phyloP scores from a whole-genome alignment of 495 filamentous ascomycete species.

The Neurospora pannonica region DNA sequence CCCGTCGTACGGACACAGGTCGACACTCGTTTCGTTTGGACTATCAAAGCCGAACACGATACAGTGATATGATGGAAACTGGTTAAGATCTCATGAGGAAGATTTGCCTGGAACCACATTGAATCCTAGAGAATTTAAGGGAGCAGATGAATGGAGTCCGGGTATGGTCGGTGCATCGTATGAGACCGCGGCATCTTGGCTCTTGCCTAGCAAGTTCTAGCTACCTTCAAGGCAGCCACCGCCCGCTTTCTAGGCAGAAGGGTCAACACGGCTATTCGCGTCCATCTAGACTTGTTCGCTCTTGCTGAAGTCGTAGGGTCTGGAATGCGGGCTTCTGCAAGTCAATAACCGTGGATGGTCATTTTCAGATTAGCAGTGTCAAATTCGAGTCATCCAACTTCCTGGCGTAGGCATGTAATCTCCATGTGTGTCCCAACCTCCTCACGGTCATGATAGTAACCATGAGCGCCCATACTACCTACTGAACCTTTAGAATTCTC shows the following conservation, averaged over 20 bases:
- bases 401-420: neutral
- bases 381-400: neutral
- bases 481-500: neutral
- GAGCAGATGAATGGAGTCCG: slow-evolving; percentile 1
- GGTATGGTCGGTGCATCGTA: neutral
- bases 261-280: neutral
- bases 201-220: neutral
- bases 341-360: slow-evolving; percentile 1
- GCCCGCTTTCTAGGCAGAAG: neutral
- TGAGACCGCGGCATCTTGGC: neutral
- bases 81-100: neutral
- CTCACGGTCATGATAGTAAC: neutral
- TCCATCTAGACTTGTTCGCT: neutral
- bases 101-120: slow-evolving; percentile 1
- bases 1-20: neutral
- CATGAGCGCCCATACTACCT: neutral
- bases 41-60: neutral
- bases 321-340: slow-evolving; percentile 21
- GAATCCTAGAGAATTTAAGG: slow-evolving; percentile 5
- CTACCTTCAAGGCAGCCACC: neutral
- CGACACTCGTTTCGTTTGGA: neutral
- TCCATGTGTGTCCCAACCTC: neutral
- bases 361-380: neutral
- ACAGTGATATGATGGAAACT: neutral
- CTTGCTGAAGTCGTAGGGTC: slow-evolving; percentile 20